Percentiles rank a stretch among this genome's conserved stretches.
phyloP scores from a whole-genome alignment of 2,329 filamentous ascomycete species.

The Claviceps citrina region DNA sequence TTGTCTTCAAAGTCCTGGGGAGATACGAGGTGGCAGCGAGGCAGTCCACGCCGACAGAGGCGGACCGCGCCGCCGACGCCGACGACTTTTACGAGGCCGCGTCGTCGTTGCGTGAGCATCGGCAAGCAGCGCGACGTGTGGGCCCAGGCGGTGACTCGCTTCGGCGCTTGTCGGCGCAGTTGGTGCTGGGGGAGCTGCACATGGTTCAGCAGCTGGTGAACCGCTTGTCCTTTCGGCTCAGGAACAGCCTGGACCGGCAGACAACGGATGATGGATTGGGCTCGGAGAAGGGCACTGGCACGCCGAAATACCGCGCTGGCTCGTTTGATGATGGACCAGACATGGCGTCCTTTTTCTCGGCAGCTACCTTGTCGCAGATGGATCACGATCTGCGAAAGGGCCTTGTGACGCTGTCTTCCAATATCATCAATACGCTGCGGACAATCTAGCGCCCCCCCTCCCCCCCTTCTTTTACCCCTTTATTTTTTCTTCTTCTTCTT shows the following conservation, averaged over 20 bases:
- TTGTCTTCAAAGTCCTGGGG: constrained; percentile 18
- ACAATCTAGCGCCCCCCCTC: background rate
- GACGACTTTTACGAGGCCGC: background rate
- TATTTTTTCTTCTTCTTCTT: background rate
- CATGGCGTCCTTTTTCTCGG: background rate
- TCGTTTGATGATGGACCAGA: background rate
- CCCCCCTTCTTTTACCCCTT: background rate
- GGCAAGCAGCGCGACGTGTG: background rate
- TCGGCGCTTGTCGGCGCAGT: constrained; percentile 9
- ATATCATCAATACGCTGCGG: background rate
- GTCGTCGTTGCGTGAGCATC: too few relatives aligned
- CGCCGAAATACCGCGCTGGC: background rate
- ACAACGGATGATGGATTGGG: background rate
- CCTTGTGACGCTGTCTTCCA: background rate
- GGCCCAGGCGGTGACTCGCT: background rate
- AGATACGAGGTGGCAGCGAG: constrained; percentile 11
- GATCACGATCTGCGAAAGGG: background rate
- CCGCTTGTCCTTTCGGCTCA: constrained; percentile 10
- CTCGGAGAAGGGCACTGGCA: background rate
- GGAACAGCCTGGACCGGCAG: background rate
- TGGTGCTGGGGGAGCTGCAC: constrained; percentile 19
- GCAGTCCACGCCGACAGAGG: background rate
- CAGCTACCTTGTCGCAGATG: background rate
- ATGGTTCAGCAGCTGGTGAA: constrained; percentile 16
- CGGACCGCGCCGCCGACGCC: background rate